phyloP scores from a whole-genome alignment of 2,329 filamentous ascomycete genomes.

The Davidsoniella neocaledoniae region DNA sequence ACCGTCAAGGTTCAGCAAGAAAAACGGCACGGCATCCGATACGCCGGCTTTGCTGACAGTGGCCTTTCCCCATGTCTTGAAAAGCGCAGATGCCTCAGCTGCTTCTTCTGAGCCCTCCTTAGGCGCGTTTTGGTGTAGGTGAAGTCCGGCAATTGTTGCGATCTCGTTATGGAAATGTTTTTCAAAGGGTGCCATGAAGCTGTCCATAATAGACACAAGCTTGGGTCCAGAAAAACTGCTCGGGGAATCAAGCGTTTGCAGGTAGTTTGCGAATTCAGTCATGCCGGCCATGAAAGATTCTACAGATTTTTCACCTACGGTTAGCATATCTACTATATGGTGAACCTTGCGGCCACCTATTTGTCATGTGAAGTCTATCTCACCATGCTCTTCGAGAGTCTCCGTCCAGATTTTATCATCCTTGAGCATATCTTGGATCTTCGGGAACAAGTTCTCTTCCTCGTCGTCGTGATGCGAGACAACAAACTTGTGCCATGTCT shows the following conservation, averaged over 20 bases:
- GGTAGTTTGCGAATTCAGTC: conserved; percentile 34
- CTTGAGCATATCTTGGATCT: conserved; percentile 33
- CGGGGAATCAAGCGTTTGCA: conserved; percentile 25
- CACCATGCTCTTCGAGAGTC: conserved; percentile 40
- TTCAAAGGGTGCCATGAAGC: conserved; percentile 33
- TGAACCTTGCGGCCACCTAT: background rate
- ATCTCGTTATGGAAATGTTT: conserved; percentile 40
- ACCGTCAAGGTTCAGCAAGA: conserved; percentile 44
- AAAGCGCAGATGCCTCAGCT: conserved; percentile 29
- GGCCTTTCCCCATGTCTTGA: conserved; percentile 45
- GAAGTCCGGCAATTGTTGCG: conserved; percentile 30
- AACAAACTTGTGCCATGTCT: conserved; percentile 42
- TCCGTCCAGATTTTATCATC: conserved; percentile 34
- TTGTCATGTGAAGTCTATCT: conserved; percentile 7
- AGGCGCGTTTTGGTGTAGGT: conserved; percentile 34
- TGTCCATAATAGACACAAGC: conserved; percentile 32
- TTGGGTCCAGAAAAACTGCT: conserved; percentile 27
- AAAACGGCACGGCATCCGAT: conserved; percentile 45
- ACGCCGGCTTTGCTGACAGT: conserved; percentile 44
- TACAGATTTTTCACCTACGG: conserved; percentile 7
- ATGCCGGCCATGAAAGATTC: conserved; percentile 35
- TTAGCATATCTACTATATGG: background rate
- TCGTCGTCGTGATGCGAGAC: conserved; percentile 45
- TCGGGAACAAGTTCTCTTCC: conserved; percentile 37
- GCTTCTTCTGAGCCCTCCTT: conserved; percentile 27